These are phyloP conservation scores for Penicillium sp. DNA, from an alignment of 2,329 filamentous ascomycete genomes.

Conservation along the genomic window DNA sequence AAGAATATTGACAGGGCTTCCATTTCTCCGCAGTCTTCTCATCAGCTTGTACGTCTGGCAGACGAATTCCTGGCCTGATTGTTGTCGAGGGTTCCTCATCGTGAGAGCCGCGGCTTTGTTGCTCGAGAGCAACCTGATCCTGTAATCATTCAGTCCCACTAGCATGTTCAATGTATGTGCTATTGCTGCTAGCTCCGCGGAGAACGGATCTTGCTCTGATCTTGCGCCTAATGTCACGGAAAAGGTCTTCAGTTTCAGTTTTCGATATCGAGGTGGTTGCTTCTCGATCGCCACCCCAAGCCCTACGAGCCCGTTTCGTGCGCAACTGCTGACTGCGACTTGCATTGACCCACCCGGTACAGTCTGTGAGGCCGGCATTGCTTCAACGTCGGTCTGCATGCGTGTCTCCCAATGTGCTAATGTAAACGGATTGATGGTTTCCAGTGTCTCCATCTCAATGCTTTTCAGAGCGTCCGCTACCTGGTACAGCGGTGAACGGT, in stretches of 20 bases:
- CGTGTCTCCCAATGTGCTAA: constrained; percentile 5
- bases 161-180: constrained; percentile 15
- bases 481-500: constrained; percentile 10
- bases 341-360: constrained; percentile 8
- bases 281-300: constrained; percentile 21
- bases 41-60: constrained; percentile 19
- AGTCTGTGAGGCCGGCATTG: not conserved
- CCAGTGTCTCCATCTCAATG: constrained; percentile 8
- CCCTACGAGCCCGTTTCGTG: constrained; percentile 14
- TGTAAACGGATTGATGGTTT: constrained; percentile 10
- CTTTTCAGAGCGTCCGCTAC: constrained; percentile 11
- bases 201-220: constrained; percentile 21
- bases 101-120: constrained; percentile 22
- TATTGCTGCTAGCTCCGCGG: constrained; percentile 20
- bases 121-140: constrained; percentile 17
- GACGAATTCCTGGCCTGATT: constrained; percentile 18
- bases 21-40: constrained; percentile 14
- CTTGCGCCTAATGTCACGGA: constrained; percentile 15
- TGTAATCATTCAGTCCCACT: constrained; percentile 14
- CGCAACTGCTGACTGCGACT: constrained; percentile 16
- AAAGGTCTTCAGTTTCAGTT: constrained; percentile 16
- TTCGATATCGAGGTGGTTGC: constrained; percentile 25
- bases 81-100: constrained; percentile 16
- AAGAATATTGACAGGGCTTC: constrained; percentile 15
- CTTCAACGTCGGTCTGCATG: constrained; percentile 2